A percentile compares a stretch with the other conserved stretches of the same genome.
Evolutionary conservation across 192 early-diverging fungal genomes (phyloP).

Genomic region (Lobosporangium transversale): DNA sequence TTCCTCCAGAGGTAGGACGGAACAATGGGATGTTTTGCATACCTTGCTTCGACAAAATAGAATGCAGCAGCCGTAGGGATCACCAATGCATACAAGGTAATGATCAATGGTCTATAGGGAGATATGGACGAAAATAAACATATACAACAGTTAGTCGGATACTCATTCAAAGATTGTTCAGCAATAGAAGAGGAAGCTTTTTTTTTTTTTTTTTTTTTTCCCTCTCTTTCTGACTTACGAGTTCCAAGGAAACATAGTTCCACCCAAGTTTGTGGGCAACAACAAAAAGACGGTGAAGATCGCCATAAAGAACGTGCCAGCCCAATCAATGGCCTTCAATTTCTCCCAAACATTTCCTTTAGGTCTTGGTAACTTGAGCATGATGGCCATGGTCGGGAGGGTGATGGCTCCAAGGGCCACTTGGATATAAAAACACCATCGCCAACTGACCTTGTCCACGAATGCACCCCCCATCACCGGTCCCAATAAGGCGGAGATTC

Average conservation of each 20-base stretch:
- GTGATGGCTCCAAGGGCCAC: slow-evolving; percentile 79
- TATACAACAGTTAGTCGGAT: too few relatives aligned
- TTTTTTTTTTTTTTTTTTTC: too few relatives aligned
- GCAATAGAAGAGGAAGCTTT: too few relatives aligned
- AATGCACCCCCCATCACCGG: slow-evolving; percentile 87
- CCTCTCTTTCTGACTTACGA: too few relatives aligned
- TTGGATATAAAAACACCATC: slow-evolving; percentile 67
- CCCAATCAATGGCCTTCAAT: slow-evolving; percentile 71
- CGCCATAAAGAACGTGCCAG: slow-evolving; percentile 62
- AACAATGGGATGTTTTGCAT: slow-evolving; percentile 81
- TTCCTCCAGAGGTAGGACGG: slow-evolving; percentile 69
- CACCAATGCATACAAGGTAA: slow-evolving; percentile 62
- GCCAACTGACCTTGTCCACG: slow-evolving; percentile 73
- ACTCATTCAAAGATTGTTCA: too few relatives aligned
- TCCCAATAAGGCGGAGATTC: slow-evolving; percentile 77
- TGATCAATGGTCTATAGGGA: slow-evolving; percentile 55
- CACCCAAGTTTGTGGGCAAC: slow-evolving; percentile 78
- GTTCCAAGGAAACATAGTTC: slow-evolving; percentile 74
- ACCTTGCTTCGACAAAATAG: slow-evolving; percentile 68
- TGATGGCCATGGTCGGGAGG: slow-evolving; percentile 62
- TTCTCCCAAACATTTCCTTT: slow-evolving; percentile 68
- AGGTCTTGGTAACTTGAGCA: slow-evolving; percentile 68
- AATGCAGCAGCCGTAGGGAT: slow-evolving; percentile 60
- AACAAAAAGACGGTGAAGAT: slow-evolving; percentile 67
- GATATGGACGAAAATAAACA: slow-evolving; percentile 58